Evolutionary conservation across 345 rosid species (phyloP).

Genomic region (Hibiscus syriacus): DNA sequence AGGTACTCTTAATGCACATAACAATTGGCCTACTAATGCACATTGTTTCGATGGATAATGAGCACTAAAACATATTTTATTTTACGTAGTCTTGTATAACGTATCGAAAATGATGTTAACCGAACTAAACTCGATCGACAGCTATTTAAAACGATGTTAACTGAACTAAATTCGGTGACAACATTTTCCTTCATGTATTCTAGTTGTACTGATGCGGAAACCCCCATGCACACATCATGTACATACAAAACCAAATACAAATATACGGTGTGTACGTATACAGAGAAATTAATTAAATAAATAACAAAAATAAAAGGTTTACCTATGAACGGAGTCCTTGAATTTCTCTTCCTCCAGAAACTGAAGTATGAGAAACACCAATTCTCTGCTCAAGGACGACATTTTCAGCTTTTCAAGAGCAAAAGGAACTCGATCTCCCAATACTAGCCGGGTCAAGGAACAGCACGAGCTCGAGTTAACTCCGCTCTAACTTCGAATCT

Average conservation of each 20-base stretch:
- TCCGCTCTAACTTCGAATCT: slow-evolving; percentile 16
- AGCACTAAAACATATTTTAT: not conserved
- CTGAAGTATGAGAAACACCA: slow-evolving; percentile 89
- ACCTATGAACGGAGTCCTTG: slow-evolving; percentile 85
- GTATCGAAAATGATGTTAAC: not conserved
- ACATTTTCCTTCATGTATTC: not conserved
- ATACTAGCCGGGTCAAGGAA: slow-evolving; percentile 1
- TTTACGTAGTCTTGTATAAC: not conserved
- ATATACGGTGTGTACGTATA: not conserved
- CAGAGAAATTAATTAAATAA: not conserved
- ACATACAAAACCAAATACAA: not conserved
- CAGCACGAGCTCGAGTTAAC: slow-evolving; percentile 3
- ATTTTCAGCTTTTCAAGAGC: slow-evolving; percentile 18
- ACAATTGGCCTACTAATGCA: not conserved
- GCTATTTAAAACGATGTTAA: too few species aligned
- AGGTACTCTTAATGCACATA: too few species aligned
- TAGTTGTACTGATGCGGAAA: not conserved
- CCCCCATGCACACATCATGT: not conserved
- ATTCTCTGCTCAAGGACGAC: slow-evolving; percentile 82
- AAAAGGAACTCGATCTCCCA: not conserved
- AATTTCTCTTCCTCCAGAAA: slow-evolving; percentile 91
- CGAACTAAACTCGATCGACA: not conserved
- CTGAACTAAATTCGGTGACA: too few species aligned
- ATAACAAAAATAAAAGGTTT: slow-evolving; percentile 11
- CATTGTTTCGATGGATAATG: not conserved